These are phyloP conservation scores for Benincasa hispida DNA, from an alignment of 306 rosid genomes.

Conservation along the genomic window DNA sequence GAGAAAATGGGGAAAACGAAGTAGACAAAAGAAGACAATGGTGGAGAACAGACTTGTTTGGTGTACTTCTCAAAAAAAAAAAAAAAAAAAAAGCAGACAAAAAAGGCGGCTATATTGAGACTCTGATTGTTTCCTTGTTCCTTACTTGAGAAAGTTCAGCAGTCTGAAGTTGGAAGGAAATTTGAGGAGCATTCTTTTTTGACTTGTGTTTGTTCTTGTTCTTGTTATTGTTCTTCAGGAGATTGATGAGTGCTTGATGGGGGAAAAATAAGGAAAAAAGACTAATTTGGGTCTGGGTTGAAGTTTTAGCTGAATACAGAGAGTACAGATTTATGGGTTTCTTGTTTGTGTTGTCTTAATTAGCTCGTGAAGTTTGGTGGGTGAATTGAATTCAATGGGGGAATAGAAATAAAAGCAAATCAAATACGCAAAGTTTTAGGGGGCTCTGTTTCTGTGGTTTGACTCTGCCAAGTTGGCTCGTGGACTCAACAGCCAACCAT, in stretches of 20 bases:
- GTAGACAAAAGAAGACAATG: neutral
- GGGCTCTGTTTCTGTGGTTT: neutral
- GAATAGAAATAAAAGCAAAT: neutral
- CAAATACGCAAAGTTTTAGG: neutral
- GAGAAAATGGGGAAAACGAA: neutral
- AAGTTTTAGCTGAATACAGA: neutral
- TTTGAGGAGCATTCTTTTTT: neutral
- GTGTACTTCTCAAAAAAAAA: neutral
- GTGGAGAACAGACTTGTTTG: neutral
- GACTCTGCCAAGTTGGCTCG: neutral
- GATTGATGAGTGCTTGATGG: neutral
- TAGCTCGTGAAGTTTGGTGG: constrained; percentile 5
- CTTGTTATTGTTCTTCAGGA: neutral
- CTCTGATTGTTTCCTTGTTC: neutral
- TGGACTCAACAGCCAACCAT: neutral
- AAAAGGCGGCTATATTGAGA: neutral
- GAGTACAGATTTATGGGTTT: neutral
- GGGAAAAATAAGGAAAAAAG: neutral
- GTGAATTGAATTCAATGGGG: neutral
- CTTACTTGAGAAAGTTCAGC: neutral
- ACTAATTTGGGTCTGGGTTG: neutral
- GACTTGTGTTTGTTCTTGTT: neutral
- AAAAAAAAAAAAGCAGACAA: neutral
- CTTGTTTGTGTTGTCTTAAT: neutral
- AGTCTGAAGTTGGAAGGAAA: neutral